Conservation (phyloP, 768 basidiomycete genomes). For the Tubosaeta sp. region DNA sequence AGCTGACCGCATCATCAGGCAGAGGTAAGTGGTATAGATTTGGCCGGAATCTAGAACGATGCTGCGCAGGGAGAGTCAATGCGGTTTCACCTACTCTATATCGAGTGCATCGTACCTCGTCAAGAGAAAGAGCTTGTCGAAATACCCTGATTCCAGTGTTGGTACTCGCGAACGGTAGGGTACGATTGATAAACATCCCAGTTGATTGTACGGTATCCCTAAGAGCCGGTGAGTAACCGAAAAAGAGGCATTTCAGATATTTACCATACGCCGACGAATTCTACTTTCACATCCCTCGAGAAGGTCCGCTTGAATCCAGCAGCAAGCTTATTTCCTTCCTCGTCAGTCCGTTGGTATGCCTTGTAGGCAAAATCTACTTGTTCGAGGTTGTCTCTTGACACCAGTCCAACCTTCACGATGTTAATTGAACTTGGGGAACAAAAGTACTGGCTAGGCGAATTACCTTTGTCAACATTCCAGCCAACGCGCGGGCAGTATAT, state of each 20-base stretch:
- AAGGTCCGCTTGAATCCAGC: slow-evolving; percentile 72
- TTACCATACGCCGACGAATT: slow-evolving; percentile 79
- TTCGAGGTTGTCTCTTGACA: slow-evolving; percentile 62
- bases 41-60: slow-evolving; percentile 59
- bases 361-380: slow-evolving; percentile 74
- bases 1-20: slow-evolving; percentile 16
- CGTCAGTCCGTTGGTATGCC: slow-evolving; percentile 55
- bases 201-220: slow-evolving; percentile 83
- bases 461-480: slow-evolving; percentile 71
- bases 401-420: slow-evolving; percentile 55
- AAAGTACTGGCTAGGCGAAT: neutral
- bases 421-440: neutral
- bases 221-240: slow-evolving; percentile 2
- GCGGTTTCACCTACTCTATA: neutral
- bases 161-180: slow-evolving; percentile 62
- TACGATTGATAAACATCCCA: slow-evolving; percentile 55
- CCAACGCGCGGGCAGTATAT: slow-evolving; percentile 67
- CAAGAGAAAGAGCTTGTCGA: slow-evolving; percentile 73
- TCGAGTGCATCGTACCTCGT: slow-evolving; percentile 48
- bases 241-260: slow-evolving; percentile 7
- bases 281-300: slow-evolving; percentile 59
- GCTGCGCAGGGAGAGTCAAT: slow-evolving; percentile 36
- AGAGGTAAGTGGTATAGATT: slow-evolving; percentile 53
- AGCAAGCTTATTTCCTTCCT: slow-evolving; percentile 41
- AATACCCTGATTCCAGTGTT: slow-evolving; percentile 66